Percentiles rank a stretch among this genome's conserved stretches.
These are phyloP conservation scores for Vigna trinervia DNA, from an alignment of 306 rosid species.

Conservation along the genomic window DNA sequence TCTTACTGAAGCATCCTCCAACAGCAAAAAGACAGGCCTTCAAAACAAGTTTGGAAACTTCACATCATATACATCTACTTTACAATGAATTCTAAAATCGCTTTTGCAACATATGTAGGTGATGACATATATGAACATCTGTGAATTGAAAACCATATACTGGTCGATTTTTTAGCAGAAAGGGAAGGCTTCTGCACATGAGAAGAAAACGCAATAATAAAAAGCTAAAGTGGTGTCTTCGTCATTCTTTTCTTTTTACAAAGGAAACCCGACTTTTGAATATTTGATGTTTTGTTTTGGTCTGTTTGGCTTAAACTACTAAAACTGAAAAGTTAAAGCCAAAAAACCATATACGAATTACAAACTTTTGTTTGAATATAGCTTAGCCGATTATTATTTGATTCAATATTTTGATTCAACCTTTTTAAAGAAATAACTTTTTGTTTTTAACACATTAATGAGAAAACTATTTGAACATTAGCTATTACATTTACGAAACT, in stretches of 20 bases:
- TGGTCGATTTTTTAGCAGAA: neutral
- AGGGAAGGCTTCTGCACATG: neutral
- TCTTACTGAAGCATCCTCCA: neutral
- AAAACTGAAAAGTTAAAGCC: no score
- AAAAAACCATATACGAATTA: neutral
- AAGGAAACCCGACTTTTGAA: neutral
- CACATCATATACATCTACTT: neutral
- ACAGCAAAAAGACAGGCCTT: neutral
- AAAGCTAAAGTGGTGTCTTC: neutral
- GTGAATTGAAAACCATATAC: neutral
- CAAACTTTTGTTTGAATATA: neutral
- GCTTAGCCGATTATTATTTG: neutral
- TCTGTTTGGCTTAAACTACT: neutral
- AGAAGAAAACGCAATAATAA: conserved; percentile 1
- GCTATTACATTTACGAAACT: neutral
- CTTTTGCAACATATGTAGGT: neutral
- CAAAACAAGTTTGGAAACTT: neutral
- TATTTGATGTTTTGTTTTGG: neutral
- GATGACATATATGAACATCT: neutral
- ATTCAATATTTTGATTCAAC: neutral
- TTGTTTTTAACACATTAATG: neutral
- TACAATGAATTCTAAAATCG: neutral
- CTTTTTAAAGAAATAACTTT: neutral
- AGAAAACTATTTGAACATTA: neutral
- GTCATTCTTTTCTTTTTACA: neutral